These are phyloP conservation scores for Moelleriella libera DNA, from an alignment of 2,329 filamentous ascomycete species.

Conservation along the genomic window DNA sequence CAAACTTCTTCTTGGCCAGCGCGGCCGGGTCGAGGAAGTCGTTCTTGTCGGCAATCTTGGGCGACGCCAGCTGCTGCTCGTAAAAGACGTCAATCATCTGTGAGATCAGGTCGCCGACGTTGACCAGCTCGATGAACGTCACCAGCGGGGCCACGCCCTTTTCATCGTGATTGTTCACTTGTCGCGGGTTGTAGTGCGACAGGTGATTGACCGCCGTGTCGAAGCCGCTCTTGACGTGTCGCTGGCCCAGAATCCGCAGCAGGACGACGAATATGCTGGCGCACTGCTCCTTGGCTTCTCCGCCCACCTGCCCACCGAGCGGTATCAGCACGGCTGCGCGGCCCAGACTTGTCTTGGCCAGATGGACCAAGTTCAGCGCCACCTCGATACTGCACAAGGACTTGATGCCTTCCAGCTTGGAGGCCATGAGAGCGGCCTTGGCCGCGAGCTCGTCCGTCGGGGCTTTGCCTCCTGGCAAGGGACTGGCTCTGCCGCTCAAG, in stretches of 20 bases:
- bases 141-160: conserved; percentile 78
- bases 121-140: conserved; percentile 92
- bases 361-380: conserved; percentile 76
- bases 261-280: conserved; percentile 76
- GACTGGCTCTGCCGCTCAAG: conserved; percentile 22
- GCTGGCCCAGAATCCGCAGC: conserved; percentile 68
- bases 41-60: conserved; percentile 76
- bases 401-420: conserved; percentile 83
- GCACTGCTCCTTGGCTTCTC: conserved; percentile 78
- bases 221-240: conserved; percentile 86
- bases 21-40: conserved; percentile 88
- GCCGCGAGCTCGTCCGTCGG: conserved; percentile 87
- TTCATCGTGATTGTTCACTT: conserved; percentile 57
- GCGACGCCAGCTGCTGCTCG: conserved; percentile 76
- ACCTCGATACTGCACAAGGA: conserved; percentile 95
- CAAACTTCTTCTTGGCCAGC: conserved; percentile 94
- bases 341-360: conserved; percentile 77
- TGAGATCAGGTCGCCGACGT: conserved; percentile 92
- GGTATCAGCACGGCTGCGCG: conserved; percentile 70
- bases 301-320: conserved; percentile 66
- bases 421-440: conserved; percentile 96
- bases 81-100: conserved; percentile 99
- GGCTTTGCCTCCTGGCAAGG: conserved; percentile 38
- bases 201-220: conserved; percentile 85
- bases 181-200: conserved; percentile 78